Base-by-base conservation (phyloP, 805 yeast genomes). In the Lipomyces sp. region DNA sequence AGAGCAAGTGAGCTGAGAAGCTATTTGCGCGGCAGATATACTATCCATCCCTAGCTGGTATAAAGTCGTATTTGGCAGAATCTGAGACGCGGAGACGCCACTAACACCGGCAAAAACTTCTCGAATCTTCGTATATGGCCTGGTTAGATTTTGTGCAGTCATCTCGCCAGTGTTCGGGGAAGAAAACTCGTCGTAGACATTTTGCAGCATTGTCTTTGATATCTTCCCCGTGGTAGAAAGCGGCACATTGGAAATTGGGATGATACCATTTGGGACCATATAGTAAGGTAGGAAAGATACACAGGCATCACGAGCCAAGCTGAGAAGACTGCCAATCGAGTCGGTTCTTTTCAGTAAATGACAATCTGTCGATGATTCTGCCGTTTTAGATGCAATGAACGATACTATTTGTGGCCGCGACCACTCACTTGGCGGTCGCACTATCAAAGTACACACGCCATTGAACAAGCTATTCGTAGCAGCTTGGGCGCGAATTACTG, bases 31-130 rank as follows among this genome's bases (percentile, higher is more conserved):
- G 4, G 72, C 72, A 11, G 71, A 64, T 10, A 72, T 65, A 30
- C 74, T 71, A 57, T 72, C 75, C 60, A 72, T 60, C 13, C 75
- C 75, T 10, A 72, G 64, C 10, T 71, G 67, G 34, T 71, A 70
- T 4, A 72, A 55, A 4, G 71, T 56, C 3, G 70, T 24, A 29
- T 59, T 24, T 8, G 54, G 18, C 3, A 33, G 29, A n/a, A 69
- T 56, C 2, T 33, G 15, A 10, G 33, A 35, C 24, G n/a, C 56
- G 2, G 58, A 50, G 15, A 64, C 58, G 30, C 66, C 65, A 35
- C 68, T 64, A 15, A 64, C 48, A 0, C 11, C 32, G 6, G 71
- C 48, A 35, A 69, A 63, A 3, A 61, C 37, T 2, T 60, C 51
- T 3, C 69, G 61, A 33, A 69, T 59, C 2, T 1, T 8, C 24